Base-by-base conservation (phyloP, 805 yeast species). In the Kazachstania bromeliacearum region DNA sequence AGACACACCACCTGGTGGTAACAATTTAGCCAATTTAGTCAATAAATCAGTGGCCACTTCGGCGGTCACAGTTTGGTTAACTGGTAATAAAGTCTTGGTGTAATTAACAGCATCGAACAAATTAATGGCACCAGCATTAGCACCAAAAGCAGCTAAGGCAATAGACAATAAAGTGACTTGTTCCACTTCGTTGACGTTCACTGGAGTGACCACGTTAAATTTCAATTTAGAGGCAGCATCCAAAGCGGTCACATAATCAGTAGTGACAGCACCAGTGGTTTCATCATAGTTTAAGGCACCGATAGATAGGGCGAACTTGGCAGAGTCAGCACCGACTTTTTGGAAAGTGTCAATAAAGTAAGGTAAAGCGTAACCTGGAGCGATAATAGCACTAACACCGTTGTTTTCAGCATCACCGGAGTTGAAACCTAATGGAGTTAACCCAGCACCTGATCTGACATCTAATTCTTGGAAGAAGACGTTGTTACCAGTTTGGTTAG, bases 381-480 rank as follows among this genome's bases (percentile, higher is more conserved):
- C 68, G 26, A 88, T 55, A 35, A 59, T 50, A 21, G 51, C 55
- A 42, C 78, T 66, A 2, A 53, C 43, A 7, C 17, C 13, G 4
- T 26, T 17, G 18, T 44, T 36, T 7, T 19, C 13, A 7, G 22
- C 24, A 18, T 43, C 36, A 18, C 47, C 42, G 0, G 36, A 32
- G 36, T 74, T 58, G 61, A 78, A 88, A 26, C 96, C 96, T 34
- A 83, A 64, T 31, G 89, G 70, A 19, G 83, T 73, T 43, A 76
- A 70, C 31, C 89, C 84, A 22, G 95, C 92, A 49, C 96, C 96
- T 2, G 80, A 66, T 56, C 95, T 76, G 38, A 84, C 73, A 52
- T 87, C 85, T 39, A 79, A 59, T 44, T 71, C 60, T 31, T 53
- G 48, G 32, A 51, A 51, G 28, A 35, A 49, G 17, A 13, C 14